Evolutionary conservation across 2,329 filamentous ascomycete species (phyloP), one percentile per base, ranked within the genome.

Genomic region (Cryphonectria radicalis): DNA sequence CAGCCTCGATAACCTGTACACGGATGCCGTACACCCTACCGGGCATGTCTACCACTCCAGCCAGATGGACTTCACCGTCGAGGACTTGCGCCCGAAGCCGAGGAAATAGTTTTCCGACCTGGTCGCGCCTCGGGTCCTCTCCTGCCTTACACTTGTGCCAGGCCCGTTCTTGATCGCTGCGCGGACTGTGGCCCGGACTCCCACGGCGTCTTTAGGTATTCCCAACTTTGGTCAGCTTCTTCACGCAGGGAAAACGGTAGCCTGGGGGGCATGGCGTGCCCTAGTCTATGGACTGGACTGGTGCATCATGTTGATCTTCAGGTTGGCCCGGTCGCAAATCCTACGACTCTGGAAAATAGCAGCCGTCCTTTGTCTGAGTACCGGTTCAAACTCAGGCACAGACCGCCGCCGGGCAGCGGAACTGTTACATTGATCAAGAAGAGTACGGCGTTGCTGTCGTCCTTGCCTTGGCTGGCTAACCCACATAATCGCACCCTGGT

Each of bases 41-140:
- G 91, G 91, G 0, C 91, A 93, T 79, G 92, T 93, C 1, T 90
- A 91, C 75, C 90, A 93, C 79, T 89, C 86, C 35, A 85, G 88
- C 63, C 88, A 88, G 72, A 81, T 93, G 76, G 86, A 91, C n/a
- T 89, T 88, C 75, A 82, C 85, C 63, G 82, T 90, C 8, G 81
- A 87, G 42, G 88, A 90, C 75, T 76, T 90, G 69, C 83, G 88
- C 28, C 19, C 63, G 28, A 65, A 65, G 42, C 10, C 43, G 43
- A 65, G 43, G 28, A 50, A n/a, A 46, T 65, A 65, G 43, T 32
- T 65, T 53, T 50, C 28, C 50, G 43, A 65, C 28, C 35, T 22
- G 25, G 25, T 53, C 63, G 6, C 55, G 7, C 55, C 25, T 59
- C 55, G 25, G 19, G 55, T 22, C 25, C 28, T 28, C 55, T 59